These are phyloP conservation scores for Scedosporium minutisporum DNA, from an alignment of 2,329 filamentous ascomycete species.

Conservation along the genomic window DNA sequence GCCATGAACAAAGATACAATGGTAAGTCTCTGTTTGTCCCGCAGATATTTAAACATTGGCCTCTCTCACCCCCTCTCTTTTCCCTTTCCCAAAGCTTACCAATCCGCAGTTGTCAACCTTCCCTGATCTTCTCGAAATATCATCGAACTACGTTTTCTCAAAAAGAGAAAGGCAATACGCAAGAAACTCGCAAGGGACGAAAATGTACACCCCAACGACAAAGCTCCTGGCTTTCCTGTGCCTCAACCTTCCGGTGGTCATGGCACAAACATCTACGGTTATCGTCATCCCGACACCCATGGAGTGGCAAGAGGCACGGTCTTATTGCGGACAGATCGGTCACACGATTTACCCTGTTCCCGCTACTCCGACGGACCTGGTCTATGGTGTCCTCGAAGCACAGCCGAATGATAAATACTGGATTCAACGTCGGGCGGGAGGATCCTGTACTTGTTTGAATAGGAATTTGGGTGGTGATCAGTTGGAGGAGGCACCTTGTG, in stretches of 20 bases:
- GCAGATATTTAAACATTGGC: too few relatives aligned
- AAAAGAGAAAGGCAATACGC: background rate
- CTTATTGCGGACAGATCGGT: conserved; percentile 1
- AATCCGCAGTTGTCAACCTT: too few relatives aligned
- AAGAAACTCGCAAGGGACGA: background rate
- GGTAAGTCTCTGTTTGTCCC: too few relatives aligned
- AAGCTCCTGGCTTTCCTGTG: background rate
- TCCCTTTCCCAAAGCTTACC: too few relatives aligned
- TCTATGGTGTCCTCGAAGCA: background rate
- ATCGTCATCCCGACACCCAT: background rate
- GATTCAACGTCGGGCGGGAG: conserved; percentile 2
- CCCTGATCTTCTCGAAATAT: too few relatives aligned
- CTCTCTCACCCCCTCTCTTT: too few relatives aligned
- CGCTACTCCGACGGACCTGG: background rate
- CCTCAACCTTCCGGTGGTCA: background rate
- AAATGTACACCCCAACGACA: background rate
- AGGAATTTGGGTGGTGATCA: background rate
- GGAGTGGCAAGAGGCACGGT: background rate
- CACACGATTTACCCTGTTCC: conserved; percentile 4
- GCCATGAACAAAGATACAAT: too few relatives aligned
- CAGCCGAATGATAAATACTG: background rate
- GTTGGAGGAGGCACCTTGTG: conserved; percentile 4
- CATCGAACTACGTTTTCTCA: background rate
- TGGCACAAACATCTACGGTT: conserved; percentile 2
- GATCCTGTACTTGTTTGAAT: conserved; percentile 4